Evolutionary conservation across 306 rosid genomes (phyloP).

Genomic region (Nissolia schottii): DNA sequence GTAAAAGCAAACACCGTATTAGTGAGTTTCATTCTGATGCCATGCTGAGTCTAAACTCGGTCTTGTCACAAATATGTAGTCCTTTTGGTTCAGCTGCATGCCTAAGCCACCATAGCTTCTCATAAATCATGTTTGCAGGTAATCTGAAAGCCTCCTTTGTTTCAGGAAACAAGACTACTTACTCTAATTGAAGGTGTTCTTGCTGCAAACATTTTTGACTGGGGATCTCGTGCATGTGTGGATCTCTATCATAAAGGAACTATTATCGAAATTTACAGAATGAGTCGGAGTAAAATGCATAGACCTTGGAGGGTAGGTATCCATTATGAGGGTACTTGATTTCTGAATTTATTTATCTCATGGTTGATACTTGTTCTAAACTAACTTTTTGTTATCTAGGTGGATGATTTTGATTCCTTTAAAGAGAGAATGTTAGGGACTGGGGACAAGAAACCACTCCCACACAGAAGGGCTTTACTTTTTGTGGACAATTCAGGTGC

Average conservation of each 20-base stretch:
- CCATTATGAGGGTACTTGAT: neutral
- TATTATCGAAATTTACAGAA: conserved; percentile 79
- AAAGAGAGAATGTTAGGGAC: conserved; percentile 72
- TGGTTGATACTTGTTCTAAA: conserved; percentile 3
- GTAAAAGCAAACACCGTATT: neutral
- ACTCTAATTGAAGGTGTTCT: conserved; percentile 86
- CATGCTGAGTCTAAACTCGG: neutral
- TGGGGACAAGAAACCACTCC: conserved; percentile 46
- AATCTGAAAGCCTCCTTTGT: conserved; percentile 16
- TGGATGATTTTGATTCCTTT: conserved; percentile 69
- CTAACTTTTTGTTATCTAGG: conserved; percentile 38
- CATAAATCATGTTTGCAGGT: neutral
- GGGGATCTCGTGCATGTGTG: conserved; percentile 90
- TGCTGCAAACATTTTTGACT: conserved; percentile 83
- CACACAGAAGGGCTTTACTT: conserved; percentile 76
- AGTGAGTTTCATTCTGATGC: neutral
- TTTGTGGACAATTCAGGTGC: conserved; percentile 89
- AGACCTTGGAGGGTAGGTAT: conserved; percentile 71
- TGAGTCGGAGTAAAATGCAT: conserved; percentile 87
- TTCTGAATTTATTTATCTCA: conserved; percentile 9
- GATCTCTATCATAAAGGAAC: conserved; percentile 89
- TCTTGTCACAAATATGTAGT: neutral
- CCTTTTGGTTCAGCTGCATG: neutral
- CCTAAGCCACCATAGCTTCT: conserved; percentile 5
- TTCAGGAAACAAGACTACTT: conserved; percentile 73